Evolutionary conservation across 805 yeast genomes (phyloP).

Genomic region (Kodamaea jinghongensis): DNA sequence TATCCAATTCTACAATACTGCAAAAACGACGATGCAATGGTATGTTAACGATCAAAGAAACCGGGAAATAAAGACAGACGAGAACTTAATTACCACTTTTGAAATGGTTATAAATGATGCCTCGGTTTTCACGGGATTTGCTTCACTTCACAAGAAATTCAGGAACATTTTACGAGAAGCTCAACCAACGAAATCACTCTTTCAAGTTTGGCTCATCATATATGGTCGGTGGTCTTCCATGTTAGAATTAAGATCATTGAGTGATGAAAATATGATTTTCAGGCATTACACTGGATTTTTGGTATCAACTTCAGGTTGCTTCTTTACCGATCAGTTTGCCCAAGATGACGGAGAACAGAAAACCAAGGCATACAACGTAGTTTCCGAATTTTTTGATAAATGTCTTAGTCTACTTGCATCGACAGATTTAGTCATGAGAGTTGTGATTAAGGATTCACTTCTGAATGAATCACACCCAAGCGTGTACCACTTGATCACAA

Average conservation of each 20-base stretch:
- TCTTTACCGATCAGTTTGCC: conserved; percentile 36
- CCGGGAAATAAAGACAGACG: conserved; percentile 5
- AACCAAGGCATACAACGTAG: conserved; percentile 31
- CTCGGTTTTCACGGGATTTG: conserved; percentile 61
- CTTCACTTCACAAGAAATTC: conserved; percentile 69
- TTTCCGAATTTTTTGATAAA: conserved; percentile 48
- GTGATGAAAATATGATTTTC: conserved; percentile 47
- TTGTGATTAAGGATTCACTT: conserved; percentile 68
- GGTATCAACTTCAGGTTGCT: conserved; percentile 67
- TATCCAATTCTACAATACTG: conserved; percentile 40
- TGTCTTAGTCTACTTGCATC: conserved; percentile 50
- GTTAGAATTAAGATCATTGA: conserved; percentile 25
- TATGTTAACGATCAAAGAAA: conserved; percentile 10
- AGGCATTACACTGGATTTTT: conserved; percentile 71
- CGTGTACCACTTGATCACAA: conserved; percentile 48
- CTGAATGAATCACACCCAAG: conserved; percentile 63
- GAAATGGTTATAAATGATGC: conserved; percentile 48
- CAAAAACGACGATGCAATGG: conserved; percentile 33
- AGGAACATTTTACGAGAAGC: conserved; percentile 36
- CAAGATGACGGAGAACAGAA: conserved; percentile 21
- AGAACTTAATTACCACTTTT: conserved; percentile 18
- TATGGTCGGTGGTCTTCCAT: conserved; percentile 48
- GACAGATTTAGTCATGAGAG: conserved; percentile 55
- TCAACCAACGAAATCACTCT: conserved; percentile 38
- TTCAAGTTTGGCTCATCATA: conserved; percentile 43